Conservation (phyloP, 1,284 basidiomycete genomes). For the Chiua sp. region DNA sequence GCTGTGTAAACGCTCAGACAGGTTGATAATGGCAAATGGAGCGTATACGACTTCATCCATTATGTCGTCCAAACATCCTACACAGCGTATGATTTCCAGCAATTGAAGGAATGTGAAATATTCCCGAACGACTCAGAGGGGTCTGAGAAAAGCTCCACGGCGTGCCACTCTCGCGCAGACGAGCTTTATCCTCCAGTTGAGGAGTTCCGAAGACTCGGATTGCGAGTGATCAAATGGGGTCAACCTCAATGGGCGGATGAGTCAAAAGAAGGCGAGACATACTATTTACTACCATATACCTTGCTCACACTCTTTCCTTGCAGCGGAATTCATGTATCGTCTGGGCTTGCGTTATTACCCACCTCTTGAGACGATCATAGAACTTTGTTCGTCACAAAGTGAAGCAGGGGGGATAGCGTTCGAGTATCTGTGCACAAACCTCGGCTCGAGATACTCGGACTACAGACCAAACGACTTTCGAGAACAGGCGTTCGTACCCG, state of each 20-base stretch:
- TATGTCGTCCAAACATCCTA: slow-evolving; percentile 84
- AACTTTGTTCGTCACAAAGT: slow-evolving; percentile 64
- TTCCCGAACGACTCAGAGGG: background rate
- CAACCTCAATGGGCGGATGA: slow-evolving; percentile 68
- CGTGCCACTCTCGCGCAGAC: slow-evolving; percentile 57
- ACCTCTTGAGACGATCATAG: slow-evolving; percentile 67
- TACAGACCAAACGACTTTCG: slow-evolving; percentile 60
- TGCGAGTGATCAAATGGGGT: slow-evolving; percentile 85
- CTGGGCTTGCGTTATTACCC: slow-evolving; percentile 1
- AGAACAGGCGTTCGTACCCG: slow-evolving; percentile 40
- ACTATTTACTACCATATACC: background rate
- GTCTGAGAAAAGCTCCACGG: slow-evolving; percentile 11
- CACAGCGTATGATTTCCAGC: slow-evolving; percentile 67
- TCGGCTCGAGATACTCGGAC: slow-evolving; percentile 60
- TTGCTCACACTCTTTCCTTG: background rate
- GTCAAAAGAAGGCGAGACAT: slow-evolving; percentile 79
- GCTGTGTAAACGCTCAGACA: slow-evolving; percentile 51
- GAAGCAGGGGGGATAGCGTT: slow-evolving; percentile 62
- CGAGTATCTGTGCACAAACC: slow-evolving; percentile 78
- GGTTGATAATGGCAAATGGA: slow-evolving; percentile 82
- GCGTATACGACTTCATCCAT: slow-evolving; percentile 71
- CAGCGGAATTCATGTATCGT: slow-evolving; percentile 3
- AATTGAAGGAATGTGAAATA: slow-evolving; percentile 51
- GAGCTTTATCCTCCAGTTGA: slow-evolving; percentile 87
- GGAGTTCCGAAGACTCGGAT: slow-evolving; percentile 67